Evolutionary conservation across 2,329 filamentous ascomycete genomes (phyloP).

Genomic region (Samsoniella hepiali): DNA sequence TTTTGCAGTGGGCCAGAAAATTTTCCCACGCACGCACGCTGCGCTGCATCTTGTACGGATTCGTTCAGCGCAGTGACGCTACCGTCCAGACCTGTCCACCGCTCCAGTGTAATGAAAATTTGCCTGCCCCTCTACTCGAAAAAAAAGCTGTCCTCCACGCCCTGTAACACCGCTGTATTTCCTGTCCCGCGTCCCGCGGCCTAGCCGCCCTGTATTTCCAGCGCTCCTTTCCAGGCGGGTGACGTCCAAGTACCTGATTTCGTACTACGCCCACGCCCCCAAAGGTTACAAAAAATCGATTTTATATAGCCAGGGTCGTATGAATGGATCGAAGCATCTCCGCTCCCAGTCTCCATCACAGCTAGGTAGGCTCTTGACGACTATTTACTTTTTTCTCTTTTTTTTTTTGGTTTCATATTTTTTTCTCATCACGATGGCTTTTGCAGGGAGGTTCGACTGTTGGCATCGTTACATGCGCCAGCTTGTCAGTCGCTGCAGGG

Average conservation of each 20-base stretch:
- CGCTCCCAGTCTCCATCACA: slow-evolving; percentile 3
- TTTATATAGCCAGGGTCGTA: slow-evolving; percentile 10
- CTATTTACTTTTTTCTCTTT: background rate
- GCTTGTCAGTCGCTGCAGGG: background rate
- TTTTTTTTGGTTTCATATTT: background rate
- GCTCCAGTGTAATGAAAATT: background rate
- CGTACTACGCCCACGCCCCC: background rate
- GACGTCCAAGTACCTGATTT: slow-evolving; percentile 9
- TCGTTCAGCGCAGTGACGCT: background rate
- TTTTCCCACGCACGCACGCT: background rate
- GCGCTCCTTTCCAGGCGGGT: background rate
- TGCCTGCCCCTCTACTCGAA: background rate
- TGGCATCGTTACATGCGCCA: background rate
- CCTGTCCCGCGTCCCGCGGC: background rate
- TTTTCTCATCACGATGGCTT: slow-evolving; percentile 11
- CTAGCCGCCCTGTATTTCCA: background rate
- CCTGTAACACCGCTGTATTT: background rate
- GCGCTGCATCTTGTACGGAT: background rate
- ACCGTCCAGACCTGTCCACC: too few relatives aligned
- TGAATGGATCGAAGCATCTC: slow-evolving; percentile 14
- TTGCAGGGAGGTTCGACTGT: background rate
- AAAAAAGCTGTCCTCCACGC: background rate
- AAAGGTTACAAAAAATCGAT: slow-evolving; percentile 10
- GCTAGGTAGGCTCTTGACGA: background rate
- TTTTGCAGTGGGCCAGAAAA: background rate